phyloP scores from a whole-genome alignment of 306 rosid genomes.

The Ochetophila trinervis region DNA sequence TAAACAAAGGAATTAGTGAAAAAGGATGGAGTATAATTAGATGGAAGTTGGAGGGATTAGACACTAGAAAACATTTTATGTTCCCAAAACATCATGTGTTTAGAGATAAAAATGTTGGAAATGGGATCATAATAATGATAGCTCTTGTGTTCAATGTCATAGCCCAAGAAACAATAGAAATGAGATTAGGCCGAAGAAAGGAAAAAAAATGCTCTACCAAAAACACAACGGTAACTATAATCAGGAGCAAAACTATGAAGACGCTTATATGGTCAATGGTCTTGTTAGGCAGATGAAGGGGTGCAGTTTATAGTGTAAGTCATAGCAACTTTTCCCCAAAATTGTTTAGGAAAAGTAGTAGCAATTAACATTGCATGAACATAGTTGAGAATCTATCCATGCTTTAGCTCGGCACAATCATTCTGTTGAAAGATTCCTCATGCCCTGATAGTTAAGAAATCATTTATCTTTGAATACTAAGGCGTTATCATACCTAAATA shows the following conservation, averaged over 20 bases:
- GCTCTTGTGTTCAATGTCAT: not conserved
- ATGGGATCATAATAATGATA: not conserved
- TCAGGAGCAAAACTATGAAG: not conserved
- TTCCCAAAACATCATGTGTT: not conserved
- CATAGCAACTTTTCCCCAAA: not conserved
- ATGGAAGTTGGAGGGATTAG: not conserved
- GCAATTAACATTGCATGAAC: not conserved
- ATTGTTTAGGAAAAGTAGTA: not conserved
- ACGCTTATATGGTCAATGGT: not conserved
- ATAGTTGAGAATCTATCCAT: not conserved
- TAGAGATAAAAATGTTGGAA: not conserved
- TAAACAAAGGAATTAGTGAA: not conserved
- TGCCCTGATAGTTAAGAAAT: not conserved
- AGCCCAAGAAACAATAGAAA: constrained; percentile 1
- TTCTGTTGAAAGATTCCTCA: not conserved
- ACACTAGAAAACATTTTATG: not conserved
- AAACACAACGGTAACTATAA: not conserved
- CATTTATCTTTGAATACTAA: not conserved
- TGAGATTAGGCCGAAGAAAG: not conserved
- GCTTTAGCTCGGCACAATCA: not conserved
- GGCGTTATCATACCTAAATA: not conserved
- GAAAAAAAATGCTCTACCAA: constrained; percentile 7
- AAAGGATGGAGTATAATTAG: not conserved
- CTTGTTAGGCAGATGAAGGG: not conserved
- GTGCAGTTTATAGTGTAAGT: not conserved